These are phyloP conservation scores for Trichoderma sp. DNA, from an alignment of 2,329 filamentous ascomycete species.

Conservation along the genomic window DNA sequence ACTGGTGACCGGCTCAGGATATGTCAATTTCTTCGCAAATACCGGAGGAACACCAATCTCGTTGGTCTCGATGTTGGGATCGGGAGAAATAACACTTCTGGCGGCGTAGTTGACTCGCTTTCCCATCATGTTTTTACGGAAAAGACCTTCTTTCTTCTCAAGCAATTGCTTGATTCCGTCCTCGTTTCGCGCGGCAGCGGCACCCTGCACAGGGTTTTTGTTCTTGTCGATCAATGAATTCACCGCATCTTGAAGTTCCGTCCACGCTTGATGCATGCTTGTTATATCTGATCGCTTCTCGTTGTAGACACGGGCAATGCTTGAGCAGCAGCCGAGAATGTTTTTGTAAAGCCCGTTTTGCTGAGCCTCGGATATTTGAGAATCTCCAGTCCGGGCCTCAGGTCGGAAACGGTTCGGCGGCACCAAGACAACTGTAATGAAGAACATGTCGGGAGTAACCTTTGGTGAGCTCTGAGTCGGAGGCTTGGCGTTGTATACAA, in stretches of 20 bases:
- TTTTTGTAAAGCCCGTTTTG: slow-evolving; percentile 86
- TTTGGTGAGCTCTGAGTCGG: slow-evolving; percentile 52
- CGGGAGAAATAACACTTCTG: slow-evolving; percentile 94
- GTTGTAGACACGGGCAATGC: slow-evolving; percentile 66
- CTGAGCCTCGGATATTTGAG: slow-evolving; percentile 80
- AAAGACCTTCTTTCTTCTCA: slow-evolving; percentile 97
- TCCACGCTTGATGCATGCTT: slow-evolving; percentile 77
- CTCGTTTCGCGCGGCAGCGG: slow-evolving; percentile 73
- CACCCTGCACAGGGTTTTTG: slow-evolving; percentile 76
- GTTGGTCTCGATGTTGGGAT: slow-evolving; percentile 98
- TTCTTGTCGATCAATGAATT: slow-evolving; percentile 92
- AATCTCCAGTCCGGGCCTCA: slow-evolving; percentile 75
- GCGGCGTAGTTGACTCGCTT: slow-evolving; percentile 99
- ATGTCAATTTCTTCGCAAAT: slow-evolving; percentile 93
- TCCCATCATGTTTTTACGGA: slow-evolving; percentile 99
- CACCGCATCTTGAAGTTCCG: slow-evolving; percentile 80
- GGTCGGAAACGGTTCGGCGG: slow-evolving; percentile 91
- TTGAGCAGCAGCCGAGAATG: slow-evolving; percentile 72
- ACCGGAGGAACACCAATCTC: slow-evolving; percentile 98
- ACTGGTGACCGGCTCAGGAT: slow-evolving; percentile 93
- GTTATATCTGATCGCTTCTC: slow-evolving; percentile 52
- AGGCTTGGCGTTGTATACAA: slow-evolving; percentile 80
- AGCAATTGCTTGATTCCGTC: slow-evolving; percentile 97
- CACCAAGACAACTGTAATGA: slow-evolving; percentile 79
- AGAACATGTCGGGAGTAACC: slow-evolving; percentile 88